Base-by-base conservation (phyloP, 768 basidiomycete species). In the Mycena filopes region DNA sequence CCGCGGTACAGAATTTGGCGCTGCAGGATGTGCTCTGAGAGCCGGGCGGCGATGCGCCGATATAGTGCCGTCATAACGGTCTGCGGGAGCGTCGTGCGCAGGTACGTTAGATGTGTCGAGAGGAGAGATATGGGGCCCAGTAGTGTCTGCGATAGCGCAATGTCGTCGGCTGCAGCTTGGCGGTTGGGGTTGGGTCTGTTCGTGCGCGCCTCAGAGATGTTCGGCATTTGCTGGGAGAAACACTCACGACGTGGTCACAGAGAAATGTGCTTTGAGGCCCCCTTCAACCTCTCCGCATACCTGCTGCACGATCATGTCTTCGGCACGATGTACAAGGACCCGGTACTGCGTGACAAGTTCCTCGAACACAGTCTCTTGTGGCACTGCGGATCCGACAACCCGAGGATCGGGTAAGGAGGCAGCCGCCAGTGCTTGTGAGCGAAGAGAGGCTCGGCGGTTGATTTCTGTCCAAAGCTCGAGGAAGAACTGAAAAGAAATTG, bases 401-500 rank as follows among this genome's bases (percentile, higher is more conserved):
- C 76, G 73, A 4, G 80, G 81, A 64, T 81, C 78, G 1, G 91
- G 88, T 31, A 92, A 74, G 7, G 86, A 82, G 6, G 83, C 67
- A 33, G 82, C 83, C 15, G 77, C 79, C 64, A 84, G 78, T 11
- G 83, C 86, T 63, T 81, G 81, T n/a, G 81, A 78, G 23, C 89
- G 88, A 15, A 94, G 80, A 26, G 82, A 80, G 5, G 85, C 81
- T 33, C 85, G 83, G 43, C 79, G 84, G 66, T 86, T 87, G 69
- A 96, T 93, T 70, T 94, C 93, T 15, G 86, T 79, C 91, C 92
- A 95, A 33, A 99, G 77, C 75, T 98, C 94, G 18, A 99, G 80
- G 82, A 97, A 98, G 78, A 95, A 96, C 96, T 98, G 28, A 48
- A 56, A 36, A 56, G 15, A 42, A 43, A 38, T 13, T 49, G 45